Conservation (phyloP, 345 rosid genomes). For the Cardamine resedifolia region DNA sequence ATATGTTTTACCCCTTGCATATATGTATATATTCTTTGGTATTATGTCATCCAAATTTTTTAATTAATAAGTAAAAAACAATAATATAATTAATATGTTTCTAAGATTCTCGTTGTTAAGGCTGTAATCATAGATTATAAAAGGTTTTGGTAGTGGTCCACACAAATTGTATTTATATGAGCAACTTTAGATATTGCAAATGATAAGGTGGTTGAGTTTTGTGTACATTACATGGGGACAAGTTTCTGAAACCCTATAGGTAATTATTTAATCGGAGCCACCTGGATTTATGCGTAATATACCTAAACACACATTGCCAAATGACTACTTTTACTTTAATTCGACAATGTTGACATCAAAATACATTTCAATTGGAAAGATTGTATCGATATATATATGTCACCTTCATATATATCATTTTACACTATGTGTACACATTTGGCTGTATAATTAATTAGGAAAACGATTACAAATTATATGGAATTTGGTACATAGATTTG, state of each 20-base stretch:
- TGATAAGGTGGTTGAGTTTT: conserved; percentile 35
- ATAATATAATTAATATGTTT: too few relatives aligned
- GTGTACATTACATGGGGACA: conserved; percentile 34
- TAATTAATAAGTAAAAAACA: too few relatives aligned
- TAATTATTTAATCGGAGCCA: conserved; percentile 20
- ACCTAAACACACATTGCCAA: conserved; percentile 26
- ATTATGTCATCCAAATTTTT: not conserved
- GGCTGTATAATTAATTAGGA: not conserved
- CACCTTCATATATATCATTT: not conserved
- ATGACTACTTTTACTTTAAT: conserved; percentile 16
- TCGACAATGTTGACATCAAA: not conserved
- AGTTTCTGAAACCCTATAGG: conserved; percentile 6
- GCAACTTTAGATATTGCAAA: conserved; percentile 24
- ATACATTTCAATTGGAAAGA: not conserved
- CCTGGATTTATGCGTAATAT: conserved; percentile 10
- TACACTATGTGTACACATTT: not conserved
- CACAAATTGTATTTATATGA: conserved; percentile 13
- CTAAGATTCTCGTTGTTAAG: conserved; percentile 23
- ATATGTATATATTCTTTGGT: not conserved
- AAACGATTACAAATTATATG: not conserved
- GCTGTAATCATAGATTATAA: conserved; percentile 13
- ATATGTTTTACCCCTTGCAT: conserved; percentile 9
- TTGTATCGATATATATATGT: not conserved
- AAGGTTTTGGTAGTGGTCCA: conserved; percentile 22
- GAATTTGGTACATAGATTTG: not conserved